Percentiles rank a stretch among this genome's conserved stretches.
phyloP scores from a whole-genome alignment of 2,329 filamentous ascomycete genomes.

The Chalaropsis ovoidea region DNA sequence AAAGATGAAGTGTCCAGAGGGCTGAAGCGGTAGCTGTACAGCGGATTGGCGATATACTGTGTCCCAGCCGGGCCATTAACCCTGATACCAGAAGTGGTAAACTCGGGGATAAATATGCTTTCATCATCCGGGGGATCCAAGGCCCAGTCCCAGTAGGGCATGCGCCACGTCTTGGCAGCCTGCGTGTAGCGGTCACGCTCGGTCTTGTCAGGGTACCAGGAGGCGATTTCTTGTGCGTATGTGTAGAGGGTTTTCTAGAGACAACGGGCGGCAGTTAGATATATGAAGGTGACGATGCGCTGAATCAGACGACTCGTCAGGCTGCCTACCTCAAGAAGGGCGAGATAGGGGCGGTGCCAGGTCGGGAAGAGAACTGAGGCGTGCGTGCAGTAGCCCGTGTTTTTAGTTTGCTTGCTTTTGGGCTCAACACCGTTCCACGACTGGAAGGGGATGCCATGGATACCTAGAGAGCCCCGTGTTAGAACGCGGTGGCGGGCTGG shows the following conservation, averaged over 20 bases:
- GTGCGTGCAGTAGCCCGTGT: conserved; percentile 67
- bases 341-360: conserved; percentile 77
- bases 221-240: conserved; percentile 35
- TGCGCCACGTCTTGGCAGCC: conserved; percentile 43
- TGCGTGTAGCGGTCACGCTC: conserved; percentile 42
- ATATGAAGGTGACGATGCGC: background rate
- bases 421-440: conserved; percentile 46
- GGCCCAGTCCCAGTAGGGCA: conserved; percentile 54
- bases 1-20: conserved; percentile 51
- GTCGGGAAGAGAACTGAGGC: conserved; percentile 63
- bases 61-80: conserved; percentile 47
- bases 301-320: background rate
- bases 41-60: conserved; percentile 50
- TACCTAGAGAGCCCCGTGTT: conserved; percentile 41
- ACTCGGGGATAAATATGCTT: conserved; percentile 39
- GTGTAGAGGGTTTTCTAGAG: conserved; percentile 26
- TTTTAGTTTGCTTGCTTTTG: conserved; percentile 30
- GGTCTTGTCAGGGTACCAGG: conserved; percentile 39
- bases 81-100: conserved; percentile 41
- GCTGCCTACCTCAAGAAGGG: conserved; percentile 44
- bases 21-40: conserved; percentile 51
- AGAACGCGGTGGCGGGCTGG: background rate
- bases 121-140: conserved; percentile 39
- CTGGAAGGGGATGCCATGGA: conserved; percentile 64
- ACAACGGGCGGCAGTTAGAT: background rate